Base-by-base conservation (phyloP, 371 early-diverging fungal species). In the Saksenaea oblongispora region DNA sequence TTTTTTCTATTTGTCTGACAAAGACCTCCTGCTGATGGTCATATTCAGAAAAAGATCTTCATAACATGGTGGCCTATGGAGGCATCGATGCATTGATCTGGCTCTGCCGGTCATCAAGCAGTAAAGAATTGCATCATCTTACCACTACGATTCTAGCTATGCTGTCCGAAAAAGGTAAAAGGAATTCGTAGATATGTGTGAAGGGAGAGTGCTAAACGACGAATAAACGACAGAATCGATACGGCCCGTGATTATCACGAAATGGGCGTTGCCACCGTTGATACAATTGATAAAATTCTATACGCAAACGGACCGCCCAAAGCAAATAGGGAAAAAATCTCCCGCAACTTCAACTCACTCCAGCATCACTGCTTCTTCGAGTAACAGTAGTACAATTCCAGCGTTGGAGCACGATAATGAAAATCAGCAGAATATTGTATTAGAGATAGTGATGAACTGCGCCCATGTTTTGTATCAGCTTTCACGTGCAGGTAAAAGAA, bases 41-140 rank as follows among this genome's bases (percentile, higher is more conserved):
- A 44, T 28, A n/a, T 44, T n/a, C 74, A 87, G 88, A 79, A 34
- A 73, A 80, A 37, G 82, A 79, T 37, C 58, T 86, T 7, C 78
- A 79, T 34, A 79, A 75, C 57, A 72, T 88, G 44, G 69, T 86
- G 4, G 82, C 71, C 27, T 73, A 88, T 58, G 88, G 88, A 2
- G 86, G 87, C 18, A 65, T 88, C 18, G 88, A 88, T 71, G 86
- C 88, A 7, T 62, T 85, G 28, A 72, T 88, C 7, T 88, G 85
- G 74, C 66, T 88, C 0, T 85, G 85, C 66, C 67, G 75, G 31
- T 62, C 80, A 15, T 75, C 71, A 2, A 80, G 74, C 39, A 76
- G 73, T 34, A 67, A 61, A 3, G 79, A 84, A 24, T 63, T 88
- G 0, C 86, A 85, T 64, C 79, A 83, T 18, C 66, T 82, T 10